phyloP scores from a whole-genome alignment of 2,329 filamentous ascomycete genomes.

The Fusarium circinatum region DNA sequence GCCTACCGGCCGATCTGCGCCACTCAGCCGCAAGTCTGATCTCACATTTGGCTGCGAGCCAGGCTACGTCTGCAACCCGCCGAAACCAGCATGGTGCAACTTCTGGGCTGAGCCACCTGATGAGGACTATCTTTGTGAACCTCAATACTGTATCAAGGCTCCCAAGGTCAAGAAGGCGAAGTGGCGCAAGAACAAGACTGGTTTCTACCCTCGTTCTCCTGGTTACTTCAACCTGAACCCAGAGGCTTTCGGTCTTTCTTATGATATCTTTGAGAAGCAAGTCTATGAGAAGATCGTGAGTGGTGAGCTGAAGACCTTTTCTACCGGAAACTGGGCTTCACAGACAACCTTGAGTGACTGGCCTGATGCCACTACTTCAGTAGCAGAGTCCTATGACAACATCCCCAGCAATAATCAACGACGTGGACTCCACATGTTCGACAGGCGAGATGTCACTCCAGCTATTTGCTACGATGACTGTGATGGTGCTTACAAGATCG shows the following conservation, averaged over 20 bases:
- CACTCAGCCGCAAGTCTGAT: conserved; percentile 52
- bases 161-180: conserved; percentile 49
- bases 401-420: conserved; percentile 20
- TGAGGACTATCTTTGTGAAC: conserved; percentile 59
- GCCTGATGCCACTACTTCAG: conserved; percentile 34
- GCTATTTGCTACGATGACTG: conserved; percentile 63
- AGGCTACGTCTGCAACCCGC: conserved; percentile 63
- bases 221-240: conserved; percentile 75
- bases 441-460: conserved; percentile 57
- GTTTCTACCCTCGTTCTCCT: conserved; percentile 60
- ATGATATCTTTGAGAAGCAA: conserved; percentile 67
- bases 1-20: conserved; percentile 52
- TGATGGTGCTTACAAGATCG: conserved; percentile 60
- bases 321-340: conserved; percentile 66
- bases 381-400: conserved; percentile 13
- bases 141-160: conserved; percentile 56
- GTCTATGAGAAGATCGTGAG: conserved; percentile 50
- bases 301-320: conserved; percentile 55
- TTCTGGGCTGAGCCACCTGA: conserved; percentile 60
- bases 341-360: conserved; percentile 58
- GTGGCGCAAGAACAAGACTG: conserved; percentile 59
- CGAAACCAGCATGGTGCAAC: conserved; percentile 60
- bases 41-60: conserved; percentile 65
- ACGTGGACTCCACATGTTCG: conserved; percentile 42
- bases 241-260: conserved; percentile 69